phyloP scores from a whole-genome alignment of 495 filamentous ascomycete genomes.

The Penicillium paxilli region DNA sequence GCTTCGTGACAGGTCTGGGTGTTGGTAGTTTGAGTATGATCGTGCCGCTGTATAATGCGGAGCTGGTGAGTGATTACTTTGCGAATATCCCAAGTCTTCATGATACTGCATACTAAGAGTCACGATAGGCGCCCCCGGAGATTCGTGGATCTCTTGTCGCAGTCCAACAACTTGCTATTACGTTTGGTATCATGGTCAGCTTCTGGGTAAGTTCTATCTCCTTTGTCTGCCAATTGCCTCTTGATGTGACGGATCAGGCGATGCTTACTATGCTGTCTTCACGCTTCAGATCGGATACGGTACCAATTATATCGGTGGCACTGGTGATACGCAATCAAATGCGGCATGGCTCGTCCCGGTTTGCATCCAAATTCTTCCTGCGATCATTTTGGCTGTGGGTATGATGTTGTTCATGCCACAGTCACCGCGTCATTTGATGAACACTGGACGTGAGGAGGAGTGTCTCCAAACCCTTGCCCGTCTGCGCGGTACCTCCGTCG shows the following conservation, averaged over 20 bases:
- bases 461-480: constrained; percentile 54
- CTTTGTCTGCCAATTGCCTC: too few relatives aligned
- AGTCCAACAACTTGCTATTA: constrained; percentile 69
- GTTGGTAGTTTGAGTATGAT: constrained; percentile 38
- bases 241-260: too few relatives aligned
- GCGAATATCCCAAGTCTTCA: too few relatives aligned
- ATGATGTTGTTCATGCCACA: constrained; percentile 73
- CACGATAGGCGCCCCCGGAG: constrained; percentile 54
- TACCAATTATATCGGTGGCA: constrained; percentile 48
- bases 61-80: constrained; percentile 51
- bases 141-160: constrained; percentile 71
- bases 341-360: constrained; percentile 49
- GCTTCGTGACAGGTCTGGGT: constrained; percentile 68
- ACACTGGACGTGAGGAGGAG: constrained; percentile 19
- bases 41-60: constrained; percentile 64
- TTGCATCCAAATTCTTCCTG: constrained; percentile 45
- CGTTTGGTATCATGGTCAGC: constrained; percentile 62
- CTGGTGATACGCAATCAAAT: constrained; percentile 38
- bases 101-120: not conserved
- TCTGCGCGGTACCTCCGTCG: constrained; percentile 56
- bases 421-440: constrained; percentile 73
- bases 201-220: constrained; percentile 65
- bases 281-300: constrained; percentile 47
- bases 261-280: too few relatives aligned
- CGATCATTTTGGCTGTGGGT: constrained; percentile 39